Conservation (phyloP, 2,329 filamentous ascomycete genomes). For the Exophiala aquamarina region DNA sequence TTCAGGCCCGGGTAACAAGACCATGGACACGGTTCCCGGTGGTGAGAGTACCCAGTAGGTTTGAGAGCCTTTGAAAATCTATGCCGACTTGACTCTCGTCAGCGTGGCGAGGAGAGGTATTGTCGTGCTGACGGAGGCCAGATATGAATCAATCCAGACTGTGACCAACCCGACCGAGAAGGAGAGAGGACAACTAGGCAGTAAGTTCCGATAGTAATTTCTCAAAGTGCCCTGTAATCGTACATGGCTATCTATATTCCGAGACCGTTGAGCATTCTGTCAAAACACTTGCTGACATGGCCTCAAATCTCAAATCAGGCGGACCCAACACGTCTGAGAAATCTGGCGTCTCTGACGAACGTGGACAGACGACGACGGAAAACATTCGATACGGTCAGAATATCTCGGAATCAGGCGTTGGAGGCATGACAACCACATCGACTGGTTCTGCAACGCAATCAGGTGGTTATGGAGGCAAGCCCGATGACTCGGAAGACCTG, state of each 20-base stretch:
- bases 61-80: background rate
- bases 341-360: constrained; percentile 9
- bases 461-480: constrained; percentile 41
- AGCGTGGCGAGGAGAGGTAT: no score
- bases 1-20: constrained; percentile 31
- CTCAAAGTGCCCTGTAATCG: no score
- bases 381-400: constrained; percentile 58
- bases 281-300: constrained; percentile 3
- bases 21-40: constrained; percentile 61
- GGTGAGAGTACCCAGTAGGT: constrained; percentile 60
- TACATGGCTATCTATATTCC: no score
- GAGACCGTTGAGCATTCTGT: no score
- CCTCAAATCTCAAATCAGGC: constrained; percentile 13
- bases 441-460: constrained; percentile 40
- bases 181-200: constrained; percentile 57
- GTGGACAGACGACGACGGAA: constrained; percentile 47
- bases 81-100: no score
- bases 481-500: constrained; percentile 38
- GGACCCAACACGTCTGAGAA: constrained; percentile 17
- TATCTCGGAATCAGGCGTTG: constrained; percentile 57
- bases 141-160: constrained; percentile 60
- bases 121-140: constrained; percentile 27
- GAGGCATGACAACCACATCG: constrained; percentile 50
- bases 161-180: constrained; percentile 52
- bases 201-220: constrained; percentile 38